phyloP scores from a whole-genome alignment of 768 basidiomycete species.

The Mycena indigotica region DNA sequence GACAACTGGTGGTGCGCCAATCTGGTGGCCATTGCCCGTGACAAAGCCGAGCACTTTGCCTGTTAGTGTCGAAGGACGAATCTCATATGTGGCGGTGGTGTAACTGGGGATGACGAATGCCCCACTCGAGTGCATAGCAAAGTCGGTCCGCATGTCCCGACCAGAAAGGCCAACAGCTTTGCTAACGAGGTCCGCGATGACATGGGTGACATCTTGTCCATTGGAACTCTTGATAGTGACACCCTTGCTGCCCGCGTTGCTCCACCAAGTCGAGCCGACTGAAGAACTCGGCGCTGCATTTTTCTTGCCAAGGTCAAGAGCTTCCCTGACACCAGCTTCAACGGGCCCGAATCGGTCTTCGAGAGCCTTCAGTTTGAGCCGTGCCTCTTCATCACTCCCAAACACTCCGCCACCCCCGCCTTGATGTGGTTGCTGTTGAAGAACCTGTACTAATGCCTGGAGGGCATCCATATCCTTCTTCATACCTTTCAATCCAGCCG shows the following conservation, averaged over 20 bases:
- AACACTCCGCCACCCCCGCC: conserved; percentile 12
- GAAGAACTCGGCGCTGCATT: conserved; percentile 26
- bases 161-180: conserved; percentile 64
- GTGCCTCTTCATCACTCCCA: conserved; percentile 58
- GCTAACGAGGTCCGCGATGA: conserved; percentile 79
- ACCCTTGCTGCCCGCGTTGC: conserved; percentile 55
- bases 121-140: conserved; percentile 81
- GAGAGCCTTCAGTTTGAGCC: conserved; percentile 52
- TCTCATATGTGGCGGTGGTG: conserved; percentile 78
- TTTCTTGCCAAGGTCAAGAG: conserved; percentile 18
- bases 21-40: conserved; percentile 61
- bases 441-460: conserved; percentile 42
- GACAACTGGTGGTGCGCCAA: conserved; percentile 82
- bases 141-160: conserved; percentile 84
- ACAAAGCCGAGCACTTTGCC: conserved; percentile 55
- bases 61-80: conserved; percentile 54
- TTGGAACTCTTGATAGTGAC: conserved; percentile 72
- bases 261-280: conserved; percentile 67
- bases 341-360: conserved; percentile 61
- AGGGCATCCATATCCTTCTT: conserved; percentile 59
- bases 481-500: conserved; percentile 49
- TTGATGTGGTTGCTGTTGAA: conserved; percentile 28
- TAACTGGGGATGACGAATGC: conserved; percentile 79
- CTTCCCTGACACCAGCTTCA: conserved; percentile 35
- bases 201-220: conserved; percentile 67